Base-by-base conservation (phyloP, 1,139 yeast species). In the Scheffersomyces illinoinensis region DNA sequence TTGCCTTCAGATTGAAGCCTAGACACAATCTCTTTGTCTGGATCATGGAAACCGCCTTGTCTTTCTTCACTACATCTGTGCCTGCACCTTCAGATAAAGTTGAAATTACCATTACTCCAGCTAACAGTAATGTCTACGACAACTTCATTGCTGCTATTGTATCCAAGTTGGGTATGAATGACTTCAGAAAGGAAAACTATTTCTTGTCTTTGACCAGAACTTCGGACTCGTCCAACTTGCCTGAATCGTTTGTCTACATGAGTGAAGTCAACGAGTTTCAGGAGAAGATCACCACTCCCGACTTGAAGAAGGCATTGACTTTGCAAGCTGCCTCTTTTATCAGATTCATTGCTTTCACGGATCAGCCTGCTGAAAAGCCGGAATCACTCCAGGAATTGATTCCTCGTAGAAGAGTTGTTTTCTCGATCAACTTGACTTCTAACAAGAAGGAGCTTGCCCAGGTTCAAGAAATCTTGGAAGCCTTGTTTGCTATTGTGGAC, bases 201-300 rank as follows among this genome's bases (percentile, higher is more conserved):
- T 93, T 79, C 76, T 81, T 93, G 70, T 90, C 97, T 1, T 83
- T 93, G 70, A 91, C 98, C 65, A 90, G 86, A 68, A 92, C 97
- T 50, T 70, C 89, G 50, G 91, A 88, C 69, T 88, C 93, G 43
- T 73, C 83, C 43, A 82, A 84, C 66, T 79, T 93, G 67, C 97
- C 98, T 54, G 70, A 77, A 57, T 85, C 90, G 59, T 90, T 84
- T 71, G 97, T 93, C 23, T 91, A 87, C 76, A 93, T 95, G 99
- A 83, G 91, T 67, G 99, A 95, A 79, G 86, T 86, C 59, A 84
- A 87, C 61, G 98, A 93, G 72, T 81, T 91, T 75, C 92, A 89
- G 67, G 92, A 88, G 7, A 79, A 85, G 64, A 76, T 90, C 59
- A 81, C 83, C 64, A 81, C 86, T 55, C 68, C 68, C 8, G 81